These are phyloP conservation scores for Aureobasidium sp. DNA, from an alignment of 2,329 filamentous ascomycete species.

Conservation along the genomic window DNA sequence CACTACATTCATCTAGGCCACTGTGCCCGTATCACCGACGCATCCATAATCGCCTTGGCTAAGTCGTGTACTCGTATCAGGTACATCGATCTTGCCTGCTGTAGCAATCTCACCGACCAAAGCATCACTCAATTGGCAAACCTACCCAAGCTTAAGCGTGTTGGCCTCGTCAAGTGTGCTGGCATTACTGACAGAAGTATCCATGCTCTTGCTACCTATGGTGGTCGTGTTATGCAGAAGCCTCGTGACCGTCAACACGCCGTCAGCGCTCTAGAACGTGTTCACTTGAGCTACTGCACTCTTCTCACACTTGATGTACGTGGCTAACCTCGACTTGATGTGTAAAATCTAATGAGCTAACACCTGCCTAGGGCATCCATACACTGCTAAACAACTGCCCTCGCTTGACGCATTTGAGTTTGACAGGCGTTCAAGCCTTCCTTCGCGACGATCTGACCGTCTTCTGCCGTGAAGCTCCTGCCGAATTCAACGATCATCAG, in stretches of 20 bases:
- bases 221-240: conserved; percentile 21
- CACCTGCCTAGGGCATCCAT: conserved; percentile 66
- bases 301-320: conserved; percentile 73
- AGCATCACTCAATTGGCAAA: conserved; percentile 78
- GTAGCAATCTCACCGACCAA: conserved; percentile 75
- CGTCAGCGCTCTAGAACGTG: conserved; percentile 73
- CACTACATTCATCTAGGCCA: conserved; percentile 96
- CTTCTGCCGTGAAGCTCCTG: conserved; percentile 80
- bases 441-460: conserved; percentile 73
- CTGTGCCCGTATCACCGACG: conserved; percentile 84
- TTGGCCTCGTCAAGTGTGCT: conserved; percentile 89
- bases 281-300: conserved; percentile 92
- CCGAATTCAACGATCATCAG: conserved; percentile 94
- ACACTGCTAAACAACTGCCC: conserved; percentile 83
- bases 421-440: conserved; percentile 91
- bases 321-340: conserved; percentile 16
- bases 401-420: conserved; percentile 83
- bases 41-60: conserved; percentile 76
- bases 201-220: conserved; percentile 62
- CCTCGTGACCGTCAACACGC: conserved; percentile 28
- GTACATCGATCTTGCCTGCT: conserved; percentile 98
- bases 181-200: conserved; percentile 88
- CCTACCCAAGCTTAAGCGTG: conserved; percentile 87
- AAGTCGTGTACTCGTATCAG: conserved; percentile 84
- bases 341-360: conserved; percentile 23